Base-by-base conservation (phyloP, 352 stramenopile species). In the Globisporangium rhizosaccharum region DNA sequence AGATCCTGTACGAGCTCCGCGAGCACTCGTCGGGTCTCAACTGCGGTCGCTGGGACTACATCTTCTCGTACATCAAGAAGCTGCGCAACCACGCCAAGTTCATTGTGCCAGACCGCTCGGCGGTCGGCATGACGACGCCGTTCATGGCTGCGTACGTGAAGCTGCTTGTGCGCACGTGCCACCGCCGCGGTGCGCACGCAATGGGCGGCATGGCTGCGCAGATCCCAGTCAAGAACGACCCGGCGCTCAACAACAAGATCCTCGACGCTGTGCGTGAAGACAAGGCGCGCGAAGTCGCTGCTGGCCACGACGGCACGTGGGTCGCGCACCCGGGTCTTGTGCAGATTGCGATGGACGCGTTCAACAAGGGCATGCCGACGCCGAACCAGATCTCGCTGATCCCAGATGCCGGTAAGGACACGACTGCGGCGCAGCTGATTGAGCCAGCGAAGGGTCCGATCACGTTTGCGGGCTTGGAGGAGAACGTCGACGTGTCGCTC, bases 51-150 rank as follows among this genome's bases (percentile, higher is more conserved):
- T 99, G 94, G 94, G 95, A 98, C 76, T 98, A 98, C 70, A 94
- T 98, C 47, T 98, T 98, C 71, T 97, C 88, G 37, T 98, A 97
- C 76, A 98, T 98, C 67, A 98, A 98, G 75, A 96, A 96, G 73
- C 85, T 98, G 51, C 92, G 93, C 66, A 88, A 90, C 67, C 89
- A 97, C 67, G 44, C 65, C n/a, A 76, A 94, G 71, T 97, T 96
- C 59, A 79, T 98, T 37, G 82, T 97, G 52, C 95, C 95, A 6
- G 95, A 98, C 72, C 85, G 95, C 30, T 85, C 80, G 54, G 81
- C 92, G 61, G 80, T 98, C 18, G 88, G 82, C 44, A 98, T 98
- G 96, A 93, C 87, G 6, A 96, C 90, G 60, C 93, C 91, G 23
- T 96, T 98, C 67, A 97, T 98, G 87, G 85, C 89, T 36, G 73